Evolutionary conservation across 2,329 filamentous ascomycete genomes (phyloP).

Genomic region (Thielaviopsis ethacetica): DNA sequence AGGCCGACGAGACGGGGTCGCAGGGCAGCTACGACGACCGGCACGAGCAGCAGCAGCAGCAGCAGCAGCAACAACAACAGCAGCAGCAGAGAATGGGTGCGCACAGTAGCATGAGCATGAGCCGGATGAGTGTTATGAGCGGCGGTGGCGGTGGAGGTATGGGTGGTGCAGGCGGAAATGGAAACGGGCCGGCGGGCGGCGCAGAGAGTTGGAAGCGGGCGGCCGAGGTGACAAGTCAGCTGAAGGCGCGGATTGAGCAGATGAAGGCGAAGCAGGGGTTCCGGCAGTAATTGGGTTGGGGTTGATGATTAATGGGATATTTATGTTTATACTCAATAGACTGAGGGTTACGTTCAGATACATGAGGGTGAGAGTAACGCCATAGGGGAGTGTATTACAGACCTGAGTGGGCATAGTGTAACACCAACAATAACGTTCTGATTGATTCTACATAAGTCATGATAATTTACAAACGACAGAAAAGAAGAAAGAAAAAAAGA

Average conservation of each 20-base stretch:
- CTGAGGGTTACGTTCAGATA: neutral
- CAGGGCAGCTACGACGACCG: conserved; percentile 8
- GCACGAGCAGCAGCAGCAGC: neutral
- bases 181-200: conserved; percentile 20
- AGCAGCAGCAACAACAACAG: neutral
- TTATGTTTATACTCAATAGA: conserved; percentile 2
- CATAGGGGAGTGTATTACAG: too few species aligned
- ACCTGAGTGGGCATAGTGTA: neutral
- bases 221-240: conserved; percentile 89
- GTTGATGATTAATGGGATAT: neutral
- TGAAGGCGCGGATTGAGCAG: conserved; percentile 94
- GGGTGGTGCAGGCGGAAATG: neutral
- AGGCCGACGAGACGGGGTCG: conserved; percentile 5
- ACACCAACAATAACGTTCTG: neutral
- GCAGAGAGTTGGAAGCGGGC: conserved; percentile 94
- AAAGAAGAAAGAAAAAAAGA: neutral
- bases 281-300: neutral
- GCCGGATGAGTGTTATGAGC: neutral
- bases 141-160: neutral
- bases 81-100: neutral
- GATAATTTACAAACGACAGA: neutral
- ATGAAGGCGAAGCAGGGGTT: conserved; percentile 55
- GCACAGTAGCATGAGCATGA: neutral
- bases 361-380: too few species aligned
- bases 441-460: neutral